Evolutionary conservation across 1,284 basidiomycete genomes (phyloP), one percentile per base, ranked within the genome.

Genomic region (Singerocomus inundabilis): DNA sequence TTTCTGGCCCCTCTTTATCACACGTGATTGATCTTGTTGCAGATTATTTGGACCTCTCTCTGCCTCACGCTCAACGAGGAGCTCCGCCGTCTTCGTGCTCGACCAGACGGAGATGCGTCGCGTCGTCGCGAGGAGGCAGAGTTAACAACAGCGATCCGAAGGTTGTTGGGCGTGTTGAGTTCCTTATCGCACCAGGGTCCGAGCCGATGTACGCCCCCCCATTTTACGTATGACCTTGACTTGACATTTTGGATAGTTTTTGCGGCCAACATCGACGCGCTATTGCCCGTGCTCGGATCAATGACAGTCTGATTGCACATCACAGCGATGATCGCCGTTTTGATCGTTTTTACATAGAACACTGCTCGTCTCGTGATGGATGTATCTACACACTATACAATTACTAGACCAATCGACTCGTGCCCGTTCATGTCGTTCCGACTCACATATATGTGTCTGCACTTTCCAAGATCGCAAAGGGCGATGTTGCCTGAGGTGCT

Each of bases 401-500:
- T n/a, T n/a, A n/a, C 36, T 39, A 34, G 32, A 40, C 25, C 32
- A 16, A 9, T 26, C 41, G 36, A 33, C 30, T n/a, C n/a, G n/a
- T n/a, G n/a, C 8, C 6, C 28, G 18, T 26, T n/a, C 16, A 5
- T 8, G n/a, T 1, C 30, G 30, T 28, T 15, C 15, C n/a, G 13
- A 32, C n/a, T 61, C 39, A 54, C 25, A 59, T 34, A 37, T 53
- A 61, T 7, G 54, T 21, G 18, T 51, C 58, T 7, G 44, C 31
- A 18, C 39, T 61, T 16, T 66, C 61, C 39, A 63, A 29, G 15
- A 67, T 53, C 16, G 64, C 54, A 37, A 66, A 67, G 1, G 63
- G 64, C 6, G 64, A 67, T 2, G 56, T 50, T 0, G 59, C 34
- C 28, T 59, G 64, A 7, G 62, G 57, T 31, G 61, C 61, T 67